Evolutionary conservation across 2,329 filamentous ascomycete genomes (phyloP), one percentile per base, ranked within the genome.

Genomic region (Sodiomyces alkalinus): DNA sequence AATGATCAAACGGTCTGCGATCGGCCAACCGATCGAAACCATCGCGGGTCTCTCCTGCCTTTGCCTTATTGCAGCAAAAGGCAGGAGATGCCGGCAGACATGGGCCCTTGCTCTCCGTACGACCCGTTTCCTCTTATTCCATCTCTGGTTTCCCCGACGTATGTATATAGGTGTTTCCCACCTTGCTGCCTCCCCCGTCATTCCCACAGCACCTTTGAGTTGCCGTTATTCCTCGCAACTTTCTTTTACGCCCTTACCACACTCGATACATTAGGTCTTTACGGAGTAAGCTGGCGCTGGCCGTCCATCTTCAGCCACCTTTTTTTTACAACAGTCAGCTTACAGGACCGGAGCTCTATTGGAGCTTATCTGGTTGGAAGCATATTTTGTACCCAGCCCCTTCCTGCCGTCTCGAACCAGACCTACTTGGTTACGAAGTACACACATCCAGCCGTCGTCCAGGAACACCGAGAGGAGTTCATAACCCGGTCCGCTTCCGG

Each of bases 1-100:
- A 26, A 29, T 34, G 37, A 41, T 41, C 38, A 37, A 35, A 31
- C 28, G 31, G 33, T 28, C 27, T 17, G 21, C 27, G 33, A 35
- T 37, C 30, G 21, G 21, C 28, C 32, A 34, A 27, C 28, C 30
- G 32, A 40, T 40, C 38, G 38, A 39, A 39, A 33, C 29, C 28
- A 26, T 29, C 19, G 23, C 16, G 33, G 26, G 26, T 33, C 22
- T 28, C 19, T 20, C 17, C 34, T 29, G 27, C 34, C 36, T 32
- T 36, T 29, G 26, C 29, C 28, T 31, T 8, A 15, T 13, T 27
- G 20, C 18, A 11, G 14, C 19, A 10, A 18, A 22, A 15, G 9
- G 29, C 19, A n/a, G 18, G 21, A 32, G 30, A 35, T 34, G 29
- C 33, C 16, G 22, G 20, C 19, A 14, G 15, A n/a, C 24, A n/a